A percentile compares a stretch with the other conserved stretches of the same genome.
phyloP scores from a whole-genome alignment of 2,329 filamentous ascomycete species.

The Cadophora sp. region DNA sequence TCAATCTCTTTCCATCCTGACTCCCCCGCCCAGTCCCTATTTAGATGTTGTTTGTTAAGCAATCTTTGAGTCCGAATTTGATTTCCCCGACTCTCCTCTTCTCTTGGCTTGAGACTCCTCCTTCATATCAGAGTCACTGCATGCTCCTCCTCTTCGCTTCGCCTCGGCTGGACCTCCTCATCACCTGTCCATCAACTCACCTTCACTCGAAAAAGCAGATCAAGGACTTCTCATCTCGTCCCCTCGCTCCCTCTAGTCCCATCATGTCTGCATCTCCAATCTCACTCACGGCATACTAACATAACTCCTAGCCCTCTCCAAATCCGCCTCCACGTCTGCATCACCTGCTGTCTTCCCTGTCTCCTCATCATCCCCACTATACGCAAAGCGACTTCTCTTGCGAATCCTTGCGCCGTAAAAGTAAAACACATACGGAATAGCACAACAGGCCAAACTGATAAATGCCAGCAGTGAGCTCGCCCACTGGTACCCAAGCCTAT shows the following conservation, averaged over 20 bases:
- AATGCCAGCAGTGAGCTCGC: constrained; percentile 76
- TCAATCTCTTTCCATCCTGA: too few relatives aligned
- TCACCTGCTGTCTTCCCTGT: constrained; percentile 23
- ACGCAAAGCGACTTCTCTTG: constrained; percentile 74
- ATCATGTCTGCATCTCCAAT: constrained; percentile 43
- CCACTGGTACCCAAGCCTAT: constrained; percentile 75
- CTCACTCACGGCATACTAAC: constrained; percentile 44
- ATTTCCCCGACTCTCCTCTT: too few relatives aligned
- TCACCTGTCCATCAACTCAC: neutral
- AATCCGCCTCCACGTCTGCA: constrained; percentile 23
- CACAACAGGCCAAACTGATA: constrained; percentile 77
- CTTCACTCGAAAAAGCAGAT: neutral
- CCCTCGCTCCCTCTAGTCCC: neutral
- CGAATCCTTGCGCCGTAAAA: constrained; percentile 76
- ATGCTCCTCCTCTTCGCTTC: too few relatives aligned
- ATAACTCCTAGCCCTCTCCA: constrained; percentile 39
- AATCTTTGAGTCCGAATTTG: too few relatives aligned
- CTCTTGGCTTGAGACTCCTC: too few relatives aligned
- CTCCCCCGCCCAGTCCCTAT: too few relatives aligned
- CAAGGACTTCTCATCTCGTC: neutral
- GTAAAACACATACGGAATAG: constrained; percentile 85
- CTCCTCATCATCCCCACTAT: constrained; percentile 62
- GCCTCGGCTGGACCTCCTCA: too few relatives aligned
- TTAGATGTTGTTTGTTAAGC: too few relatives aligned
- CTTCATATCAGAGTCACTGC: too few relatives aligned